A percentile compares a stretch with the other conserved stretches of the same genome.
Evolutionary conservation across 345 rosid genomes (phyloP).

Genomic region (Excoecaria agallocha): DNA sequence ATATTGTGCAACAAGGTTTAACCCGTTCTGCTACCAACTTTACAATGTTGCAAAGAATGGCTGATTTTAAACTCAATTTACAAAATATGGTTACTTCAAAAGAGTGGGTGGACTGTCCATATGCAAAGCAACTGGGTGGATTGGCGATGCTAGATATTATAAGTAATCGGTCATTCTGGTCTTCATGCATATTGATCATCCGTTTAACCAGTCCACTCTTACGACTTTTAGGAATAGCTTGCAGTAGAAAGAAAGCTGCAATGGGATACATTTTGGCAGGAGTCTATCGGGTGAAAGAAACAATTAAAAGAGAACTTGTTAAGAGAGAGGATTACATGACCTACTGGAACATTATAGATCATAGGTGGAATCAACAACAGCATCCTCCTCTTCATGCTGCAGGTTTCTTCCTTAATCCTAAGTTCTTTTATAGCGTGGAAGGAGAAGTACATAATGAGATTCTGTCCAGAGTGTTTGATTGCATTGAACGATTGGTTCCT

Average conservation of each 20-base stretch:
- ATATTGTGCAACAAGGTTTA: constrained; percentile 59
- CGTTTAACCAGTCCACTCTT: constrained; percentile 65
- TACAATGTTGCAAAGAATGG: constrained; percentile 53
- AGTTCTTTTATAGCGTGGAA: constrained; percentile 66
- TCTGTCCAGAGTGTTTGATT: constrained; percentile 67
- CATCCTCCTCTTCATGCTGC: constrained; percentile 81
- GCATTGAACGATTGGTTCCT: constrained; percentile 80
- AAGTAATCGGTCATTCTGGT: constrained; percentile 75
- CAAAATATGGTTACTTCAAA: constrained; percentile 82
- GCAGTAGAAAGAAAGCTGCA: constrained; percentile 69
- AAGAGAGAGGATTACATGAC: constrained; percentile 61
- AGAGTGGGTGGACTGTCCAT: constrained; percentile 73
- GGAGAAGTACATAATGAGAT: constrained; percentile 69
- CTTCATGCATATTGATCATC: constrained; percentile 48
- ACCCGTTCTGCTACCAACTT: constrained; percentile 71
- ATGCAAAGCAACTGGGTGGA: constrained; percentile 73
- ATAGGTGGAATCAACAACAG: constrained; percentile 68
- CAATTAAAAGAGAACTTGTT: constrained; percentile 65
- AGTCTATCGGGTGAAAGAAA: constrained; percentile 73
- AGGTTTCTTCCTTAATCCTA: constrained; percentile 91
- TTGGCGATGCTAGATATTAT: constrained; percentile 59
- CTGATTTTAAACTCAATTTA: constrained; percentile 55
- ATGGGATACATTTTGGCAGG: constrained; percentile 88
- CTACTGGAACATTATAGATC: constrained; percentile 82
- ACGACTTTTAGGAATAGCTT: constrained; percentile 51